Conservation (phyloP, 306 rosid species). For the Dalbergia cochinchinensis region DNA sequence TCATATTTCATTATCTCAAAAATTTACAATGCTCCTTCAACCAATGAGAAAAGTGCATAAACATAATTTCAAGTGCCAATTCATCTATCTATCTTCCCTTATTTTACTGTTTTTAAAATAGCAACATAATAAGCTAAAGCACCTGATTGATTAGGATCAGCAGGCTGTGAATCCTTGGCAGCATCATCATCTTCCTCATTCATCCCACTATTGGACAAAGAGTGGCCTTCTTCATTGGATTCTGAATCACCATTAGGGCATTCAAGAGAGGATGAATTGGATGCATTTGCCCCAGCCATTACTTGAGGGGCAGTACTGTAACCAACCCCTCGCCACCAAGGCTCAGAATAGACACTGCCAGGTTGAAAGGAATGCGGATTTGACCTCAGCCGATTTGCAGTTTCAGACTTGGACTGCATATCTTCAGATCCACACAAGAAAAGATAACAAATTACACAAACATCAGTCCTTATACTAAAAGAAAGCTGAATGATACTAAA, state of each 20-base stretch:
- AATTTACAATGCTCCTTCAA: conserved; percentile 15
- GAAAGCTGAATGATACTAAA: conserved; percentile 14
- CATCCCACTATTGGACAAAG: conserved; percentile 72
- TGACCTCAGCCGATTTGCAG: conserved; percentile 59
- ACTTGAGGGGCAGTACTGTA: conserved; percentile 64
- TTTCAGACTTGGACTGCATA: conserved; percentile 83
- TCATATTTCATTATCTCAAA: conserved; percentile 20
- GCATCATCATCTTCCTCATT: conserved; percentile 83
- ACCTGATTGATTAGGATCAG: conserved; percentile 79
- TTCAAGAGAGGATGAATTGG: conserved; percentile 80
- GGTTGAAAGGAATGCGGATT: conserved; percentile 69
- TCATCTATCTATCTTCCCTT: conserved; percentile 25
- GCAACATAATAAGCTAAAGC: conserved; percentile 39
- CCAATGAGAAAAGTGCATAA: not conserved
- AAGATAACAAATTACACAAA: not conserved
- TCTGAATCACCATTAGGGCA: conserved; percentile 82
- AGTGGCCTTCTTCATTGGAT: conserved; percentile 82
- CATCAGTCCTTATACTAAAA: not conserved
- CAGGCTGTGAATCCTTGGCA: conserved; percentile 57
- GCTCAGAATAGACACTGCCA: conserved; percentile 66
- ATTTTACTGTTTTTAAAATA: conserved; percentile 10
- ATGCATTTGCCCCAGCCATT: conserved; percentile 59
- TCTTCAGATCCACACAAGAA: conserved; percentile 51
- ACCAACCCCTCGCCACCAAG: conserved; percentile 87
- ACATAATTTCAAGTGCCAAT: conserved; percentile 7